Conservation (phyloP, 176 grass and related monocot species). For the Pharus latifolius region DNA sequence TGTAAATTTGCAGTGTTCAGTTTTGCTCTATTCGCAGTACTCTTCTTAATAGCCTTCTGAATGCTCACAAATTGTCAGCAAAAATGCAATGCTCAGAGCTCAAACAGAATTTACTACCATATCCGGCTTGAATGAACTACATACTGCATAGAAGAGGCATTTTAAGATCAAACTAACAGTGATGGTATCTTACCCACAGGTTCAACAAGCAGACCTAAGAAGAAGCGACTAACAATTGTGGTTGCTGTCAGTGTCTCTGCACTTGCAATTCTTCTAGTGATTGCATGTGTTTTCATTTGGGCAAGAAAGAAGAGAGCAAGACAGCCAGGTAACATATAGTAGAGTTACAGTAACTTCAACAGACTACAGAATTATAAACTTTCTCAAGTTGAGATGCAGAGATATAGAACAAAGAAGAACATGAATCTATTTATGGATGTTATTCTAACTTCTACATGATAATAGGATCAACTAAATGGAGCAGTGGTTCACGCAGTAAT, state of each 20-base stretch:
- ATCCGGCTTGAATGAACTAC: neutral
- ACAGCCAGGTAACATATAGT: constrained; percentile 15
- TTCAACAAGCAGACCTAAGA: constrained; percentile 11
- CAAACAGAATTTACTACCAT: no score
- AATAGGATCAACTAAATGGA: constrained; percentile 29
- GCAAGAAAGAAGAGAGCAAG: constrained; percentile 5
- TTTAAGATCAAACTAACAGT: neutral
- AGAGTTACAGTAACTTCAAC: neutral
- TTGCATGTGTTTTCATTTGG: constrained; percentile 28
- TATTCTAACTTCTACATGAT: neutral
- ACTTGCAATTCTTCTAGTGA: constrained; percentile 3
- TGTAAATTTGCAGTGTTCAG: no score
- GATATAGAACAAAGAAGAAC: neutral
- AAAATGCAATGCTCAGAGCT: no score
- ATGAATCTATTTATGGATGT: neutral
- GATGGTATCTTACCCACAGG: neutral
- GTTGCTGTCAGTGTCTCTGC: neutral
- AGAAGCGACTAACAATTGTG: neutral
- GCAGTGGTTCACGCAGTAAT: constrained; percentile 12
- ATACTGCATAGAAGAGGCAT: neutral
- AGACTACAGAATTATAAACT: neutral
- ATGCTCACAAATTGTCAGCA: neutral
- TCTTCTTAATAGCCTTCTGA: neutral
- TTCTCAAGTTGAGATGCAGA: neutral
- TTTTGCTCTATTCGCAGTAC: neutral